Evolutionary conservation across 371 early-diverging fungal species (phyloP), one percentile per base, ranked within the genome.

Genomic region (Batrachochytrium dendrobatidis): DNA sequence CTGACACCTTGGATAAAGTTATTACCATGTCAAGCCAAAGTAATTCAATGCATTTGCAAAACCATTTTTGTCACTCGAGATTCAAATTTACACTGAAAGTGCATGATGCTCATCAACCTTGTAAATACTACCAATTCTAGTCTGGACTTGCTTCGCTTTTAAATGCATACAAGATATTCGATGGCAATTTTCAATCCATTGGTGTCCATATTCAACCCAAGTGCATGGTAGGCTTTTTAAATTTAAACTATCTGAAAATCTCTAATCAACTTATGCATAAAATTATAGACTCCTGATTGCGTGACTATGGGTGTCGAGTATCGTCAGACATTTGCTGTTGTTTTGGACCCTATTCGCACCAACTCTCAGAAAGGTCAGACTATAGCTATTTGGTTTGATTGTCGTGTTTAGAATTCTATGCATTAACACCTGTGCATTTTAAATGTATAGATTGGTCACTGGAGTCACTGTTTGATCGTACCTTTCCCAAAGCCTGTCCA

Each of bases 1-100:
- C 73, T 98, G 67, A 95, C 96, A 3, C 96, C 97, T 8, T 96
- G 93, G 92, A 79, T 89, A 60, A 96, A 96, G 66, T 74, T 92
- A 51, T 71, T 98, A 39, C 98, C 98, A 1, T 98, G 98, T 66
- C 87, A 90, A 72, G 69, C 88, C 22, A 89, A 89, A 71, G 86
- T 82, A 72, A 52, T 44, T 34, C 17, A 30, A 6, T 34, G 24
- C 33, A 34, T 25, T 29, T 20, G 53, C 24, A 4, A 58, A 58
- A 43, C n/a, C n/a, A n/a, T n/a, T n/a, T n/a, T n/a, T n/a, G n/a
- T n/a, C n/a, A n/a, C n/a, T n/a, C n/a, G n/a, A n/a, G n/a, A n/a
- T n/a, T n/a, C n/a, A n/a, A n/a, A n/a, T n/a, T n/a, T n/a, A n/a
- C n/a, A n/a, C n/a, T n/a, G n/a, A n/a, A n/a, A n/a, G n/a, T n/a